These are phyloP conservation scores for Diaporthe sp. DNA, from an alignment of 2,329 filamentous ascomycete species.

Conservation along the genomic window DNA sequence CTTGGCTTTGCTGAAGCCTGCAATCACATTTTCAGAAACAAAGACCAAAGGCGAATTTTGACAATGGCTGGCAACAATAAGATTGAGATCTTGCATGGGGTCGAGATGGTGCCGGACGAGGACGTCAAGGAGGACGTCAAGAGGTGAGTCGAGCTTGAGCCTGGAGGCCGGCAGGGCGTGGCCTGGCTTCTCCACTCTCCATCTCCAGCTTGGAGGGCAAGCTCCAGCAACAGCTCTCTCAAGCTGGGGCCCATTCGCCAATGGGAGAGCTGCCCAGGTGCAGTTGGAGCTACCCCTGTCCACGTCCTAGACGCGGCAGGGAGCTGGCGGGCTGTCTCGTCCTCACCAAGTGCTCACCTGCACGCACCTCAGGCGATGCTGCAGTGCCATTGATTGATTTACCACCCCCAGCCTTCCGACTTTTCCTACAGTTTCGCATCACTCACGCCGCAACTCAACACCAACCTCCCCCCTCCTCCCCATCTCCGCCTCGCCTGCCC, in stretches of 20 bases:
- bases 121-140: not conserved
- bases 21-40: too few species aligned
- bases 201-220: not conserved
- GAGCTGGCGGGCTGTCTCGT: not conserved
- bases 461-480: not conserved
- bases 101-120: not conserved
- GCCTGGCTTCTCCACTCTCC: not conserved
- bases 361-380: not conserved
- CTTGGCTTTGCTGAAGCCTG: not conserved
- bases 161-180: not conserved
- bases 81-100: not conserved
- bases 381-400: not conserved
- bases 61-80: not conserved
- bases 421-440: constrained; percentile 10
- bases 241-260: constrained; percentile 3
- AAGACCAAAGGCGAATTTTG: not conserved
- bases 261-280: constrained; percentile 20
- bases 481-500: not conserved
- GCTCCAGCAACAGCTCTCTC: not conserved
- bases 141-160: not conserved
- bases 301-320: not conserved
- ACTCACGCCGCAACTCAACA: not conserved
- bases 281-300: constrained; percentile 27
- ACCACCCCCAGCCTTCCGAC: constrained; percentile 23
- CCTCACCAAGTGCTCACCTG: not conserved